Base-by-base conservation (phyloP, 2,329 filamentous ascomycete species). In the Apiospora aurea region DNA sequence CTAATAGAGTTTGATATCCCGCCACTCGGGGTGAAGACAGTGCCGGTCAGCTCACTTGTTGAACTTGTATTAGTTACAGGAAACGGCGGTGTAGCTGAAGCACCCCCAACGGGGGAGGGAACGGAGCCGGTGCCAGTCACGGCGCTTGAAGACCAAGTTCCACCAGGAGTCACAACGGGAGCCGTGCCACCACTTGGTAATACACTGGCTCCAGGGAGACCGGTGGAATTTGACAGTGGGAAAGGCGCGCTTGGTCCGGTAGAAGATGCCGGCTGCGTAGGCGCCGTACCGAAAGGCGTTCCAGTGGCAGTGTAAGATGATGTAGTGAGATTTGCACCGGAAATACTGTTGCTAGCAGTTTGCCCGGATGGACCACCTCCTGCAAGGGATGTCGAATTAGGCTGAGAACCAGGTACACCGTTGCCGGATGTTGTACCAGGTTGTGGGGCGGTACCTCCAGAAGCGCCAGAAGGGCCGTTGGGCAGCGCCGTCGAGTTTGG, bases 401-500 rank as follows among this genome's bases (percentile, higher is more conserved):
- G 13, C n/a, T 46, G 41, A 26, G 66, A 29, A 47, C 66, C 21
- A 13, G 66, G 26, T 21, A 68, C 41, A 29, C 26, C 66, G 2
- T 41, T 44, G n/a, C n/a, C 66, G 8, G 66, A 46, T 47, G 46
- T 47, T 26, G 67, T 51, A 2, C 72, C 49, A 2, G 71, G 46
- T 34, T 47, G 16, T 8, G 49, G 43, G 18, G 67, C 57, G 14
- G 47, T 46, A 11, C 67, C 69, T 2, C 70, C 71, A 21, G 70
- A 29, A 21, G 72, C 71, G 38, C 51, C 73, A 44, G 72, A 71
- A 38, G 69, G 41, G 24, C 73, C 64, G 26, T 67, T 72, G 10
- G 73, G 61, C 14, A 67, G 38, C 16, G 18, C 69, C 21, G 76
- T 78, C 21, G 76, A 76, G 64, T 78, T 78, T 24, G 70, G 29